Base-by-base conservation (phyloP, 1,284 basidiomycete species). In the Pyrrhoderma noxium region DNA sequence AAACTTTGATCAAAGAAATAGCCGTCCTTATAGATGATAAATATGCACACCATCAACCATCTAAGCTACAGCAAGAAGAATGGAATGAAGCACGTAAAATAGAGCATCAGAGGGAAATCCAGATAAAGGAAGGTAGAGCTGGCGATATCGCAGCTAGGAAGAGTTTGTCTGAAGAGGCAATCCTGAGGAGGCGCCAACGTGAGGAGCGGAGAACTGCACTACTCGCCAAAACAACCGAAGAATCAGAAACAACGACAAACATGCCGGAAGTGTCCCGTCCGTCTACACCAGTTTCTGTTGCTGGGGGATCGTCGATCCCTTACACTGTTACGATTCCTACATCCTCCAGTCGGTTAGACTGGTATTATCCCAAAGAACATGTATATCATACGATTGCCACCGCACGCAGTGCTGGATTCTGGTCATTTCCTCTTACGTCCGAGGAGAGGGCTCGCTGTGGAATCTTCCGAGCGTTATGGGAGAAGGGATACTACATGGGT, bases 401-500 rank as follows among this genome's bases (percentile, higher is more conserved):
- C 0, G 88, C 92, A 1, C 75, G 72, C 31, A 65, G 66, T 8
- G 85, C 84, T 0, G 82, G 82, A 1, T 64, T 94, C 23, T 95
- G 89, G 89, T 69, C 70, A 2, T 94, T 85, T 62, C 93, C 93
- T 0, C 62, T 69, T 1, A 84, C 72, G 0, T 64, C 75, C 2
- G 64, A 72, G 35, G 84, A 95, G 62, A 71, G 77, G 1, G 88
- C 90, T 3, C 76, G 80, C 52, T 90, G 85, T 57, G 84, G 75
- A 3, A 84, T 93, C 3, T 96, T 93, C 65, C 76, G 77, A 42
- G 82, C 82, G 55, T 66, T 97, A 14, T 89, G 88, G 81, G 75
- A 81, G 56, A 77, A 85, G 67, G 89, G 88, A 2, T 84, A 85
- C 65, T 95, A 80, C 64, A 79, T 95, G 76, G 91, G 91, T 43